Evolutionary conservation across 2,329 filamentous ascomycete genomes (phyloP), one percentile per base, ranked within the genome.

Genomic region (Hirsutella rhossiliensis): DNA sequence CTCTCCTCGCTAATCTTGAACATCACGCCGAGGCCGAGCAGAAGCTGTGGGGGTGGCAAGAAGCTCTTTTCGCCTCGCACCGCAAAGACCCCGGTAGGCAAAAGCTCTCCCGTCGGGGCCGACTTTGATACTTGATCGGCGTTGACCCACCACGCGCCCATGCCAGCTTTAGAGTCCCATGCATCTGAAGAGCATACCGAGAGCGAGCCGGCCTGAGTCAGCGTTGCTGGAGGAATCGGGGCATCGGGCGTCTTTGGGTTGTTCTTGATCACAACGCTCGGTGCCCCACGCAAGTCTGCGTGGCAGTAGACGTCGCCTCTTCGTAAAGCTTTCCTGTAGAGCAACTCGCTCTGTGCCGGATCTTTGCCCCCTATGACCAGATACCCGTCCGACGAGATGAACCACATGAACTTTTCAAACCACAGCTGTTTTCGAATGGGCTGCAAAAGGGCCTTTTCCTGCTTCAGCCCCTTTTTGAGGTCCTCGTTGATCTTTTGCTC

Each of bases 371-470:
- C 90, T 15, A 98, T 73, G 1, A 97, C 85, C 6, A 98, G 73
- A 59, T 97, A 96, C 5, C 90, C 89, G 57, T 98, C 92, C 0
- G 88, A 94, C 1, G 89, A 96, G 53, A 97, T 77, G 65, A 98
- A 98, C 75, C 87, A 97, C 27, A 81, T 71, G 55, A 95, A 98
- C 63, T 98, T 98, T 57, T 98, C 92, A 53, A 96, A 98, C 92
- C 92, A 98, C 55, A 89, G 76, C 51, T 82, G 83, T 56, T 81
- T 84, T 45, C 92, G 78, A 9, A 95, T 82, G 0, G 84, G 87
- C 39, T 89, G 80, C 11, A 97, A 67, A 2, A 94, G 69, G 18
- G 87, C 82, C 61, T 95, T 96, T 63, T 97, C 92, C 57, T 92
- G 84, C 65, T 95, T 95, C 45, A 97, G 63, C 0, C 81, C 83